Base-by-base conservation (phyloP, 2,329 filamentous ascomycete species). In the Botrytis squamosa region DNA sequence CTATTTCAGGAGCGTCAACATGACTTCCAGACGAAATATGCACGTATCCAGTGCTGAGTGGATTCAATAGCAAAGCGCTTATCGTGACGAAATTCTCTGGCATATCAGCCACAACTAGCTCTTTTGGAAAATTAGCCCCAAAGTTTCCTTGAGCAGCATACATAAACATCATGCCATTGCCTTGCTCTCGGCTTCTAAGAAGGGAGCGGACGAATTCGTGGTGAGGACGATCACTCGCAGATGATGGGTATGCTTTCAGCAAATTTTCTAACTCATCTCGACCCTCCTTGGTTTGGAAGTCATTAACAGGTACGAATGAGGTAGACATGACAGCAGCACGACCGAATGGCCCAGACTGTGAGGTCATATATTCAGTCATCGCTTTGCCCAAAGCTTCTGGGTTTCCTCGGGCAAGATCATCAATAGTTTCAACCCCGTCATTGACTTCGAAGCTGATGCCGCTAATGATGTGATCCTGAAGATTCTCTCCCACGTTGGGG, bases 401-500 rank as follows among this genome's bases (percentile, higher is more conserved):
- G 3, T 40, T n/a, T 29, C 40, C 33, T 14, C 4, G 62, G 6
- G 16, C 18, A 2, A 64, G 62, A 40, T 64, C 62, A 14, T 64
- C 62, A 40, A 64, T 29, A n/a, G 36, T 42, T 3, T 16, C 12
- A 25, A 64, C 25, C 8, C 22, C 18, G 8, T 22, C 22, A 22
- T 38, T 22, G 18, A 42, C 62, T 20, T 42, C 62, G 5, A 38
- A 64, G n/a, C 20, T n/a, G 9, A 5, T 64, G 2, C 20, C 22
- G 2, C 33, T n/a, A 6, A 64, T 25, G 40, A 44, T 38, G 12
- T 64, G 63, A 65, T 65, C 73, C 74, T 77, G 25, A 25, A n/a
- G n/a, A 16, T 55, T 55, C 25, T 55, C 52, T n/a, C 25, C 25
- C 14, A n/a, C 9, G 77, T 75, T 74, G 2, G 73, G 74, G 49